phyloP scores from a whole-genome alignment of 139 green algal genomes.

The Chlorella sp. region DNA sequence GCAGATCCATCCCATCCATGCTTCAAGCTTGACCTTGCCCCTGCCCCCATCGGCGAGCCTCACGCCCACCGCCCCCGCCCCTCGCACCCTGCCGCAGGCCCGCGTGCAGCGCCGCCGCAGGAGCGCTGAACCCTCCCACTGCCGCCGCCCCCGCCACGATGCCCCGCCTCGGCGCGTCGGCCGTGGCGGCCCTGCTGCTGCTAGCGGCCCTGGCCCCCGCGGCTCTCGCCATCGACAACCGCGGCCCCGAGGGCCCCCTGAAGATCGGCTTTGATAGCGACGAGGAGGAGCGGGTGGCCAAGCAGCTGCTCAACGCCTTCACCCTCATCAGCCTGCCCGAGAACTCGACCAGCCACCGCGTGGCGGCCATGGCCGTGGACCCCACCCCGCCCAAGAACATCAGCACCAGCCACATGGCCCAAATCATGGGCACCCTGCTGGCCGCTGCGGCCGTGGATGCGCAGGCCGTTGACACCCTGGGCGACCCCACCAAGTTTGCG shows the following conservation, averaged over 20 bases:
- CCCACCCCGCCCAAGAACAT: background rate
- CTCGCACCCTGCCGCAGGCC: background rate
- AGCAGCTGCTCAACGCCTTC: conserved; percentile 7
- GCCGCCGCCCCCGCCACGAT: background rate
- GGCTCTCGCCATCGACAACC: too few relatives aligned
- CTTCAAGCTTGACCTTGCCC: background rate
- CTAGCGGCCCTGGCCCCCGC: background rate
- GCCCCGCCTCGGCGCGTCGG: background rate
- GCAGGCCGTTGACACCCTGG: background rate
- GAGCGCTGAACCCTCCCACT: background rate
- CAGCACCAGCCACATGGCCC: background rate
- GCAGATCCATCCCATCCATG: background rate
- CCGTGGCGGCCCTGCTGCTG: conserved; percentile 15
- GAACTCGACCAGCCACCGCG: background rate
- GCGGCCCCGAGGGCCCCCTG: background rate
- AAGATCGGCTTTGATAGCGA: background rate
- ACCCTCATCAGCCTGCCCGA: background rate
- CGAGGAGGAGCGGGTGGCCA: background rate
- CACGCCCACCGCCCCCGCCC: background rate
- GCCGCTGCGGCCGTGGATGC: background rate
- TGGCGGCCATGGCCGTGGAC: background rate
- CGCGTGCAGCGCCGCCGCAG: too few relatives aligned
- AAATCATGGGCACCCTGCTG: background rate
- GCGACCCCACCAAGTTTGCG: conserved; percentile 1
- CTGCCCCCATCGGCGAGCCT: background rate